Evolutionary conservation across 495 filamentous ascomycete species (phyloP).

Genomic region (Xylaria acuta): DNA sequence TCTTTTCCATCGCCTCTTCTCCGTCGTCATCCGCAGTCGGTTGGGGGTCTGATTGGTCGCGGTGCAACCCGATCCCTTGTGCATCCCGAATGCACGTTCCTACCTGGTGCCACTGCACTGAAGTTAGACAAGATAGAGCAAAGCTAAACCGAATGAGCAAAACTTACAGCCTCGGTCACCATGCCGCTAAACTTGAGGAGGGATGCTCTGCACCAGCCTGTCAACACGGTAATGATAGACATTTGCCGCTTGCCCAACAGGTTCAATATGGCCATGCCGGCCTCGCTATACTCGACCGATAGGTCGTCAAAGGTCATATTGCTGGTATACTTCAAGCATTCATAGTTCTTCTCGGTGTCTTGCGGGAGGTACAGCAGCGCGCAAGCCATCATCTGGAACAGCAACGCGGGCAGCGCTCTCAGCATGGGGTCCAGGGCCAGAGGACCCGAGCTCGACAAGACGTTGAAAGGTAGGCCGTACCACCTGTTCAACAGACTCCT

Average conservation of each 20-base stretch:
- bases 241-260: conserved; percentile 63
- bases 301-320: conserved; percentile 66
- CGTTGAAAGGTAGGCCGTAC: conserved; percentile 53
- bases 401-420: conserved; percentile 59
- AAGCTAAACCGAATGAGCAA: conserved; percentile 14
- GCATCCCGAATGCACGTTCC: conserved; percentile 64
- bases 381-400: conserved; percentile 63
- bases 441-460: conserved; percentile 50
- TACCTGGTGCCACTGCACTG: conserved; percentile 62
- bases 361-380: conserved; percentile 60
- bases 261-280: conserved; percentile 56
- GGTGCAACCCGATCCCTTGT: conserved; percentile 68
- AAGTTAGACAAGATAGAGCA: conserved; percentile 23
- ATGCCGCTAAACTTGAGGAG: conserved; percentile 58
- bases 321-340: conserved; percentile 61
- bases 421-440: conserved; percentile 50
- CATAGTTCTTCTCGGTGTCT: conserved; percentile 53
- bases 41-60: conserved; percentile 51
- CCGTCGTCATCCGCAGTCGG: conserved; percentile 44
- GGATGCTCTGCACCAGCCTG: conserved; percentile 58
- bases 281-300: conserved; percentile 64
- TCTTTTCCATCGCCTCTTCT: conserved; percentile 54
- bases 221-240: conserved; percentile 60
- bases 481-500: conserved; percentile 56
- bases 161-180: conserved; percentile 56